Percentiles rank a stretch among this genome's conserved stretches.
These are phyloP conservation scores for Ceratorhiza oryzae-sativae DNA, from an alignment of 1,284 basidiomycete species.

Conservation along the genomic window DNA sequence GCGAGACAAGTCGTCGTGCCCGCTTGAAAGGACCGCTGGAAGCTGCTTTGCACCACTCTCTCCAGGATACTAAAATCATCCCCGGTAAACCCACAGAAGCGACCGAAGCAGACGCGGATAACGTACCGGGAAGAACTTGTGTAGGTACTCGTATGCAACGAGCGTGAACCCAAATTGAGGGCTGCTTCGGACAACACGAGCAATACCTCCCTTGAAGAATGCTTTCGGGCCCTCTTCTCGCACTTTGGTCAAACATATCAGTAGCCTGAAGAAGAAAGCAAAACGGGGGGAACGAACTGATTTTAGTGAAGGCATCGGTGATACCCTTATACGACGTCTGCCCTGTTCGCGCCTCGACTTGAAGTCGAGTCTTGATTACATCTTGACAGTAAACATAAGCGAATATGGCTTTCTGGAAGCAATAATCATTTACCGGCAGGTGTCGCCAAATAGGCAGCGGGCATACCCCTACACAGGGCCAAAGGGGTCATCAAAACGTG, in stretches of 20 bases:
- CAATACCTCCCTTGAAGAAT: conserved; percentile 94
- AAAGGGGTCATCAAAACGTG: not conserved
- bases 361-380: conserved; percentile 98
- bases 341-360: conserved; percentile 93
- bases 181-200: conserved; percentile 87
- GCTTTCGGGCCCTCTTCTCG: conserved; percentile 88
- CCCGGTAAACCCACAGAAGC: not conserved
- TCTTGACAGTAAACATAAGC: conserved; percentile 60
- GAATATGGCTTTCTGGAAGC: conserved; percentile 44
- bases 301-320: conserved; percentile 87
- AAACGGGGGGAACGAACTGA: conserved; percentile 61
- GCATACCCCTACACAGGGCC: conserved; percentile 79
- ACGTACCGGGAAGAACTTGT: conserved; percentile 80
- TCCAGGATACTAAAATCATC: conserved; percentile 72
- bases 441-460: conserved; percentile 86
- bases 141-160: conserved; percentile 83
- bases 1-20: conserved; percentile 82
- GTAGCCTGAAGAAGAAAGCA: conserved; percentile 40
- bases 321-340: conserved; percentile 94
- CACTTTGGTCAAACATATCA: conserved; percentile 42
- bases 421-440: conserved; percentile 67
- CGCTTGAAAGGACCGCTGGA: conserved; percentile 70
- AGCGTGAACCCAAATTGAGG: conserved; percentile 94
- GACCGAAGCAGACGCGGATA: not conserved
- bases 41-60: conserved; percentile 67